These are phyloP conservation scores for Murraya koenigii DNA, from an alignment of 345 rosid genomes.

Conservation along the genomic window DNA sequence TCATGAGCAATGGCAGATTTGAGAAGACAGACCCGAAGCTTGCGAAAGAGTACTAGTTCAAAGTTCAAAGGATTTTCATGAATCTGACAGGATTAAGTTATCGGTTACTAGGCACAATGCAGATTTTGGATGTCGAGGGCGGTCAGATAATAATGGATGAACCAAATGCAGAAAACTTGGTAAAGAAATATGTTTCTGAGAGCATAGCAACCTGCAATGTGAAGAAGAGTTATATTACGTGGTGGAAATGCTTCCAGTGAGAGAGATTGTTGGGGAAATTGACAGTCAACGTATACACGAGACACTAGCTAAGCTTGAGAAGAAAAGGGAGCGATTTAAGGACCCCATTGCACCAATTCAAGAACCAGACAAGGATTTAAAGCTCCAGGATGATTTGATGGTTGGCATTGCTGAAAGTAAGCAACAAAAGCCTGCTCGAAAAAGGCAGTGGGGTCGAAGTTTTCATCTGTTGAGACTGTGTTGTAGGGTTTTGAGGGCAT, in stretches of 20 bases:
- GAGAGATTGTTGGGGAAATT: slow-evolving; percentile 15
- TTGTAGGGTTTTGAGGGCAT: too few relatives aligned
- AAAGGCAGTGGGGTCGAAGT: slow-evolving; percentile 58
- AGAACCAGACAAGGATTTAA: slow-evolving; percentile 18
- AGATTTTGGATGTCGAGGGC: slow-evolving; percentile 46
- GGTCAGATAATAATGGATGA: slow-evolving; percentile 53
- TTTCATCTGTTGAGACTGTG: neutral
- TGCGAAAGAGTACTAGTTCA: slow-evolving; percentile 16
- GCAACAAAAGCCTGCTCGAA: slow-evolving; percentile 45
- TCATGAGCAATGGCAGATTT: slow-evolving; percentile 14
- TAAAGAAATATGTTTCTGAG: slow-evolving; percentile 19
- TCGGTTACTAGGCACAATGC: slow-evolving; percentile 10
- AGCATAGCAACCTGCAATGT: slow-evolving; percentile 2
- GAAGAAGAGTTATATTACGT: slow-evolving; percentile 7
- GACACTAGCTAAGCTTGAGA: slow-evolving; percentile 64
- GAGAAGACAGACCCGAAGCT: slow-evolving; percentile 19
- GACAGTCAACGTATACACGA: slow-evolving; percentile 39
- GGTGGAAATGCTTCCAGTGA: slow-evolving; percentile 15
- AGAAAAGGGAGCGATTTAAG: slow-evolving; percentile 62
- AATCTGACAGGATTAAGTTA: slow-evolving; percentile 16
- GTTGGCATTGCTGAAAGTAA: slow-evolving; percentile 27
- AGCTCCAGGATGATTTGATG: slow-evolving; percentile 20
- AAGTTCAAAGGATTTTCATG: slow-evolving; percentile 13
- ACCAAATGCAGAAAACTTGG: slow-evolving; percentile 11
- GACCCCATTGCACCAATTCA: slow-evolving; percentile 22